Base-by-base conservation (phyloP, 805 yeast genomes). In the Ogataea parapolymorpha region DNA sequence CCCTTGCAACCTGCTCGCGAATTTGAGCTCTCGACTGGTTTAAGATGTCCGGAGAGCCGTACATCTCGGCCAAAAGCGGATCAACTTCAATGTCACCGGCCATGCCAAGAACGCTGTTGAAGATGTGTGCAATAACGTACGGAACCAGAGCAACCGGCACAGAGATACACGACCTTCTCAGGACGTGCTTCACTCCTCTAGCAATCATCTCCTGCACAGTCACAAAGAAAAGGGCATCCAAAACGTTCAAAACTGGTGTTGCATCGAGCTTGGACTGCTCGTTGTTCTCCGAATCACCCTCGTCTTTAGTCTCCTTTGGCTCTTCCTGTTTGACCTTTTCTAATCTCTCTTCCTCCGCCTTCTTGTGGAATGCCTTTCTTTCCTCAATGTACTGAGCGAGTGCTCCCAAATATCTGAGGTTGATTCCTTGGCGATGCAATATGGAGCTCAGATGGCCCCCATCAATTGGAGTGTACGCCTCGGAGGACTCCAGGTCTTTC, bases 391-490 rank as follows among this genome's bases (percentile, higher is more conserved):
- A 34, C 8, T 46, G 55, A 16, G 80, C 80, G 49, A 86, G 58
- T 13, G 56, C 62, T 45, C 96, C 96, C 55, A 91, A 71, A 58
- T 91, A 91, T 68, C 98, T 83, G 65, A 90, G 59, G 62, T 88
- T 90, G 61, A 91, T 80, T 71, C 99, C 99, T 41, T 71, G 69
- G 48, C 75, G 76, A 63, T 93, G 99, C 64, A 91, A 63, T 39
- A 72, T 59, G 30, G 71, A 67, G 14, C 85, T 67, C 53, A 93
- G 74, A 55, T 89, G 93, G 3, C 65, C 58, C 50, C 98, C 96
- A 58, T 89, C 95, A 42, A 85, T 68, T 32, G 98, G 96, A 27
- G 81, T 75, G 36, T 73, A 66, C 8, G 62, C 48, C 15, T 68
- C 63, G 29, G 77, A 76, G 7, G 68, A 66, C 13, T 73, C 67